Base-by-base conservation (phyloP, 129 eudicot species). In the Pulicaria dysenterica region DNA sequence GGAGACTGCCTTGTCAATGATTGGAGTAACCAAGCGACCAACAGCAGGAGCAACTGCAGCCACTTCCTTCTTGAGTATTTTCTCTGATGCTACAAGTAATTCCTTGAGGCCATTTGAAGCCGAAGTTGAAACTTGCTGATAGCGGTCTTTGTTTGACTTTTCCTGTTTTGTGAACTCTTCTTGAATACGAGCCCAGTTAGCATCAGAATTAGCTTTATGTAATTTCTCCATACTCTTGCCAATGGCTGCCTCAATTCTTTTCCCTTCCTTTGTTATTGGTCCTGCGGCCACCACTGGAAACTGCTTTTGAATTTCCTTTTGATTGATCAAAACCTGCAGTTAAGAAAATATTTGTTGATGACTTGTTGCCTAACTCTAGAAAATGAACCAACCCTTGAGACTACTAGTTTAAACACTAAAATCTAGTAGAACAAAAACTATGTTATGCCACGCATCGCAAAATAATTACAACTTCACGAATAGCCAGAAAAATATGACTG, bases 141-240 rank as follows among this genome's bases (percentile, higher is more conserved):
- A 53, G 10, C 88, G 92, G 8, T 91, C 92, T 73, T 85, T 79
- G 56, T 67, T 51, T 11, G 80, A 73, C 83, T 86, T 91, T 54
- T 91, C 97, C 69, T 80, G 88, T 77, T 88, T 91, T 34, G 85
- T 79, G 73, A 65, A 84, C 57, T 91, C 97, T 76, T 91, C 97
- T 73, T 82, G 97, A 14, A 81, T 45, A 69, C 87, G 92, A 63
- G 96, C 96, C 95, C 90, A 88, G 49, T 78, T 54, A 75, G 88
- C 92, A 88, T 91, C 97, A 39, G 86, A 19, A 79, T 84, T 88
- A 67, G 88, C 86, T 82, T 86, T 91, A 7, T 48, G 64, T 67
- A 75, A 63, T 78, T 86, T 91, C 77, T 91, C 97, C 80, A 84
- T 80, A 80, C 60, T 78, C 58, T 79, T 72, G 57, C 88, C 97